Conservation (phyloP, 495 filamentous ascomycete genomes). For the Haplographium delicatum region DNA sequence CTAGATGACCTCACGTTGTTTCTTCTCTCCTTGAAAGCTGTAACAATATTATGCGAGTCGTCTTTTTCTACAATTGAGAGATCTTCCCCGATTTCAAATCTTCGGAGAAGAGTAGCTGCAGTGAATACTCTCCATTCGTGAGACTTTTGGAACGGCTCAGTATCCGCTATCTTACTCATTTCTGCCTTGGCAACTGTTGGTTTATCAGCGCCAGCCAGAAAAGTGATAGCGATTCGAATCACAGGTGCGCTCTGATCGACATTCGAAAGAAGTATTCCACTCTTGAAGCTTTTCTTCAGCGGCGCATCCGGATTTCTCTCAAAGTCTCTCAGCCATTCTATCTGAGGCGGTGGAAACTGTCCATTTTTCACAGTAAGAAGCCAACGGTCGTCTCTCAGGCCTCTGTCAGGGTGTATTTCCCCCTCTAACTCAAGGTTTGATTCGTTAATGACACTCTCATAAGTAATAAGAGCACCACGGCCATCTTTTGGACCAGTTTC, state of each 20-base stretch:
- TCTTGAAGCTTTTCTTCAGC: slow-evolving; percentile 1
- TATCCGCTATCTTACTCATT: slow-evolving; percentile 24
- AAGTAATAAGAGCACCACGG: not conserved
- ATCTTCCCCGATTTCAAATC: slow-evolving; percentile 28
- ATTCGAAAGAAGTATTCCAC: slow-evolving; percentile 5
- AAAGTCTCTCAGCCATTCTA: not conserved
- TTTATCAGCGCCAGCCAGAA: slow-evolving; percentile 30
- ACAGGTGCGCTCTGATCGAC: slow-evolving; percentile 25
- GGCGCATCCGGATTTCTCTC: not conserved
- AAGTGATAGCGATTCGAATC: slow-evolving; percentile 27
- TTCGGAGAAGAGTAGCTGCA: slow-evolving; percentile 27
- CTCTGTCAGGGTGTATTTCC: not conserved
- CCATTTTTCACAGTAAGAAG: slow-evolving; percentile 1
- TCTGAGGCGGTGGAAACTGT: not conserved
- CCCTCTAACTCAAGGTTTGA: not conserved
- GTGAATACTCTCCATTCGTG: slow-evolving; percentile 31
- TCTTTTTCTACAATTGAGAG: slow-evolving; percentile 26
- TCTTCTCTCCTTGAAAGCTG: slow-evolving; percentile 12
- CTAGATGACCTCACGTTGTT: slow-evolving; percentile 10
- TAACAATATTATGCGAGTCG: slow-evolving; percentile 13
- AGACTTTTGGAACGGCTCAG: slow-evolving; percentile 28
- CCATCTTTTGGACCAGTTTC: not conserved
- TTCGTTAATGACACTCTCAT: not conserved
- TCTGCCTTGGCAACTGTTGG: slow-evolving; percentile 30
- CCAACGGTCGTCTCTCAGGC: not conserved